These are phyloP conservation scores for Clonostachys rhizophaga DNA, from an alignment of 2,329 filamentous ascomycete species.

Conservation along the genomic window DNA sequence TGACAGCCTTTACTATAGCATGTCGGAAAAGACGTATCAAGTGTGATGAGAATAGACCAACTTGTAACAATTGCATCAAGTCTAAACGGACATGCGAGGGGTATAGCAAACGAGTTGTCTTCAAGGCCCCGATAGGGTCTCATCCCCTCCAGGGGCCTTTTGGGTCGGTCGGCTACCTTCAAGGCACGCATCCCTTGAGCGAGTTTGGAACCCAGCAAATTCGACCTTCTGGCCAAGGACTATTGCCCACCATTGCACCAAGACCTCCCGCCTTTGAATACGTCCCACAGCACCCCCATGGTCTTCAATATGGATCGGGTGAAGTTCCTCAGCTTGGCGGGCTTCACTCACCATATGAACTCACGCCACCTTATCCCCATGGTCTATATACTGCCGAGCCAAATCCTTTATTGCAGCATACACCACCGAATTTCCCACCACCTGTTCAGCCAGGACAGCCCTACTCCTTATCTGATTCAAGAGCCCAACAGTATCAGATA, in stretches of 20 bases:
- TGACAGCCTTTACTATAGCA: constrained; percentile 41
- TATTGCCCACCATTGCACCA: constrained; percentile 40
- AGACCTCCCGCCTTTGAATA: constrained; percentile 35
- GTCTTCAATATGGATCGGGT: too few species aligned
- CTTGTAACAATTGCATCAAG: constrained; percentile 80
- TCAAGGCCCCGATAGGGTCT: constrained; percentile 63
- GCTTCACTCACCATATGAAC: too few species aligned
- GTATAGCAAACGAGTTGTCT: constrained; percentile 76
- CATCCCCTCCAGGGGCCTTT: constrained; percentile 39
- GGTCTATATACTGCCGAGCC: too few species aligned
- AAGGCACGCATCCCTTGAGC: constrained; percentile 20
- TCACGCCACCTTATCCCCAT: too few species aligned
- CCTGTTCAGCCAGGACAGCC: too few species aligned
- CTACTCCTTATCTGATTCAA: too few species aligned
- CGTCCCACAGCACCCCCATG: neutral
- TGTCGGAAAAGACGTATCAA: constrained; percentile 95
- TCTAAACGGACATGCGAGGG: constrained; percentile 81
- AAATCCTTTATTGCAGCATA: too few species aligned
- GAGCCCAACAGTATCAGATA: too few species aligned
- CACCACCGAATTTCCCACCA: too few species aligned
- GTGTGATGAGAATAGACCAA: constrained; percentile 85
- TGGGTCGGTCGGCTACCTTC: constrained; percentile 34
- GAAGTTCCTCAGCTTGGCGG: too few species aligned
- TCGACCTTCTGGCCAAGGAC: constrained; percentile 29
- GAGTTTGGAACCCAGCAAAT: constrained; percentile 22